Conservation (phyloP, 73 alveolate genomes). For the Uronychia binucleata region DNA sequence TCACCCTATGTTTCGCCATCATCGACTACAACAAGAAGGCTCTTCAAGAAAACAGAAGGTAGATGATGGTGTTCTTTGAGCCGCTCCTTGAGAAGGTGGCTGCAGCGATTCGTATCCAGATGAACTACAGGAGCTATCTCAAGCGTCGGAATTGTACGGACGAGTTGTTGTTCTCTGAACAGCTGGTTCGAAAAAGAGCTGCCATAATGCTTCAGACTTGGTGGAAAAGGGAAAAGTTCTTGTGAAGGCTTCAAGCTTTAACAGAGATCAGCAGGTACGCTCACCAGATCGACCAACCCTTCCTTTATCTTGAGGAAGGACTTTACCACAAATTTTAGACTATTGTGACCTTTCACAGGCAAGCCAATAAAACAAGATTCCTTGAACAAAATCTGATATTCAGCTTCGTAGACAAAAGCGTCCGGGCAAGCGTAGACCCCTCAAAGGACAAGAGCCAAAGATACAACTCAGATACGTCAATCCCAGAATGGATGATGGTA, state of each 20-base stretch:
- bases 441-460: conserved; percentile 6
- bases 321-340: conserved; percentile 4
- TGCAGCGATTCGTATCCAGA: conserved; percentile 34
- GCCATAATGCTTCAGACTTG: conserved; percentile 31
- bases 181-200: conserved; percentile 39
- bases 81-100: conserved; percentile 24
- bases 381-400: conserved; percentile 31
- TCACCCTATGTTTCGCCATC: conserved; percentile 10
- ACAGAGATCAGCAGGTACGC: conserved; percentile 15
- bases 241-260: conserved; percentile 33
- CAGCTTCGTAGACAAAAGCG: conserved; percentile 10
- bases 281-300: conserved; percentile 29
- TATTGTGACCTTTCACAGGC: background rate
- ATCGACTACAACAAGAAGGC: background rate
- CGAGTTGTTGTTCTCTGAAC: background rate
- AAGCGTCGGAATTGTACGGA: background rate
- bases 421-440: conserved; percentile 8
- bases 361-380: background rate
- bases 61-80: conserved; percentile 33
- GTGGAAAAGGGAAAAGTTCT: conserved; percentile 52
- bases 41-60: conserved; percentile 1
- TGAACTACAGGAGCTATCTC: background rate
- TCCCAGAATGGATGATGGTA: conserved; percentile 49
- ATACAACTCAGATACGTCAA: conserved; percentile 14
- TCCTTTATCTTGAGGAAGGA: conserved; percentile 48